phyloP scores from a whole-genome alignment of 108 stramenopile genomes.

The Chaetoceros muelleri region DNA sequence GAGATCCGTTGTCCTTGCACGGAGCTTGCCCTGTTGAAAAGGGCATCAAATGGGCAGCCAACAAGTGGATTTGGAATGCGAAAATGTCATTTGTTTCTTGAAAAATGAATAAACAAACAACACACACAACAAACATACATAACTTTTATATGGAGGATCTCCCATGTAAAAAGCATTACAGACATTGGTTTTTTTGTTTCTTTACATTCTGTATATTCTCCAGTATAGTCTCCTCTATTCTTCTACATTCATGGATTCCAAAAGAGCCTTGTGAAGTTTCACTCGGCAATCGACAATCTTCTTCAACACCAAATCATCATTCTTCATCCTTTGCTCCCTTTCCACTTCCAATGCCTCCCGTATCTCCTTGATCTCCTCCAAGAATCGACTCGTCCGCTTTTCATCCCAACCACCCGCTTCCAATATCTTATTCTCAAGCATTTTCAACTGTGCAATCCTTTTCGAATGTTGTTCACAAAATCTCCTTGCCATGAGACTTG shows the following conservation, averaged over 20 bases:
- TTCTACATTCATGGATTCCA: not conserved
- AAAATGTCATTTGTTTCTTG: conserved; percentile 31
- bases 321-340: not conserved
- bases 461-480: not conserved
- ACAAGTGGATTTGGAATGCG: conserved; percentile 87
- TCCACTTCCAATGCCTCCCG: not conserved
- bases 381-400: not conserved
- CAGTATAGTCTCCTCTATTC: no score
- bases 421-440: not conserved
- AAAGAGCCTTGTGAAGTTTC: not conserved
- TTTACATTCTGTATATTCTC: no score
- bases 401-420: not conserved
- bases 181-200: no score
- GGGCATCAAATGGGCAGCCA: conserved; percentile 88
- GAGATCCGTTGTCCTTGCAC: conserved; percentile 61
- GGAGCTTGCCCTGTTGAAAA: conserved; percentile 86
- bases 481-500: not conserved
- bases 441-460: not conserved
- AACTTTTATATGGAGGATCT: no score
- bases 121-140: no score
- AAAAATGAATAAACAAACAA: no score
- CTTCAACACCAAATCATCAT: conserved; percentile 4
- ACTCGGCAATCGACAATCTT: not conserved
- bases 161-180: no score
- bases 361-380: not conserved